Base-by-base conservation (phyloP, 1,284 basidiomycete species). In the Apiotrichum akiyoshidainum region DNA sequence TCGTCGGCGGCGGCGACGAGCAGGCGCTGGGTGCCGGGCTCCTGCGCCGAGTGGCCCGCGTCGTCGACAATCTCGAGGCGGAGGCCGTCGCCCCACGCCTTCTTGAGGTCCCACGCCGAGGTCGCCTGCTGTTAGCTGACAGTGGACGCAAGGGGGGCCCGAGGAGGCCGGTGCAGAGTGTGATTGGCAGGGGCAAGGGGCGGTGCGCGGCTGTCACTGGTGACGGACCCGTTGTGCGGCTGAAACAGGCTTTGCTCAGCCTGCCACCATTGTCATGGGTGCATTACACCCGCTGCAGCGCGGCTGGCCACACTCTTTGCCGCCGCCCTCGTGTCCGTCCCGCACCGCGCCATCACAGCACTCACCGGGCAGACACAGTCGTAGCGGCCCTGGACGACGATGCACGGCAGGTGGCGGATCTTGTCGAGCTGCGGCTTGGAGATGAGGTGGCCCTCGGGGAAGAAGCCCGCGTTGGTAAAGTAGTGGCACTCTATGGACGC, bases 401-500 rank as follows among this genome's bases (percentile, higher is more conserved):
- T 80, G 8, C 86, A 85, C 8, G 93, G 92, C 64, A 93, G 90
- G 76, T 92, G 86, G 21, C 89, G 88, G 65, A 97, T 96, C 80
- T 93, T 95, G 68, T 90, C 90, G 51, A 96, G 88, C 68, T 87
- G 85, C 71, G 89, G 87, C 67, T 83, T 82, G 65, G 90, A 86
- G 53, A 97, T 81, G 17, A 98, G 82, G 72, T 93, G 89, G 0
- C 93, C 92, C 39, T 95, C 89, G 39, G 87, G 60, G 37, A 60
- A 81, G 79, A 92, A 97, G 3, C 91, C 93, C 46, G 83, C 83
- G 68, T 91, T 89, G 52, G 91, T 80, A 70, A 96, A 95, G 76
- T 89, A 97, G 72, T 96, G 92, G 69, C 91, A 90, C 79, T 96
- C 93, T 61, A 96, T 94, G 47, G 87, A 80, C 6, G 92, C 90